phyloP scores from a whole-genome alignment of 768 basidiomycete genomes.

The Lyophyllum decastes region DNA sequence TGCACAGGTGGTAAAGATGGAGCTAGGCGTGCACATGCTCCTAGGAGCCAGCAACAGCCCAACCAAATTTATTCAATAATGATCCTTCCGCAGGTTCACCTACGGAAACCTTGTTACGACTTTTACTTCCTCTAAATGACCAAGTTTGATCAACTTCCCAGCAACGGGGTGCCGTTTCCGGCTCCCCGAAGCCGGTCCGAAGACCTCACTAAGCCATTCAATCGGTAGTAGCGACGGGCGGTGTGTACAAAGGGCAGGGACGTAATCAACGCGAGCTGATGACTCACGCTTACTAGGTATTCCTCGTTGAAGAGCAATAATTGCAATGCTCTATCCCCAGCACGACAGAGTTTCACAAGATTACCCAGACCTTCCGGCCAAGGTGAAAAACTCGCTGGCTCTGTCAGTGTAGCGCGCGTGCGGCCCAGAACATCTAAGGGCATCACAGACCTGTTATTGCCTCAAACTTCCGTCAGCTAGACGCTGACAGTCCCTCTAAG shows the following conservation, averaged over 20 bases:
- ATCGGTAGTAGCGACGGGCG: background rate
- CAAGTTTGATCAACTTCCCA: too few species aligned
- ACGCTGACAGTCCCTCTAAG: background rate
- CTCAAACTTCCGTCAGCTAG: background rate
- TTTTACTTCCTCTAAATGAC: too few species aligned
- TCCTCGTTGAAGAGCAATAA: conserved; percentile 92
- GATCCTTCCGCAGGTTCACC: too few species aligned
- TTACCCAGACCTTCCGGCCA: conserved; percentile 48
- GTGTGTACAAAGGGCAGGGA: background rate
- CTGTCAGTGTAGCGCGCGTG: background rate
- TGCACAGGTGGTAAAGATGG: too few species aligned
- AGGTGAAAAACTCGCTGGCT: conserved; percentile 8
- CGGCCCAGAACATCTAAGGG: background rate
- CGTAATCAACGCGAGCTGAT: conserved; percentile 80
- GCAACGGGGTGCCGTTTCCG: background rate
- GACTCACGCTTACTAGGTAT: conserved; percentile 88
- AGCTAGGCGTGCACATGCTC: conserved; percentile 5
- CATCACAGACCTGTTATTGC: background rate
- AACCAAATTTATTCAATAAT: background rate
- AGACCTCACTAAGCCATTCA: background rate
- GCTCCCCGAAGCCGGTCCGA: background rate
- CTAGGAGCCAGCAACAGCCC: conserved; percentile 30
- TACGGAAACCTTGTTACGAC: too few species aligned
- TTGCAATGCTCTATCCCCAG: conserved; percentile 79
- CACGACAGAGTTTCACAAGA: background rate